These are phyloP conservation scores for Halophytophthora batemanensis DNA, from an alignment of 352 stramenopile genomes.

Conservation along the genomic window DNA sequence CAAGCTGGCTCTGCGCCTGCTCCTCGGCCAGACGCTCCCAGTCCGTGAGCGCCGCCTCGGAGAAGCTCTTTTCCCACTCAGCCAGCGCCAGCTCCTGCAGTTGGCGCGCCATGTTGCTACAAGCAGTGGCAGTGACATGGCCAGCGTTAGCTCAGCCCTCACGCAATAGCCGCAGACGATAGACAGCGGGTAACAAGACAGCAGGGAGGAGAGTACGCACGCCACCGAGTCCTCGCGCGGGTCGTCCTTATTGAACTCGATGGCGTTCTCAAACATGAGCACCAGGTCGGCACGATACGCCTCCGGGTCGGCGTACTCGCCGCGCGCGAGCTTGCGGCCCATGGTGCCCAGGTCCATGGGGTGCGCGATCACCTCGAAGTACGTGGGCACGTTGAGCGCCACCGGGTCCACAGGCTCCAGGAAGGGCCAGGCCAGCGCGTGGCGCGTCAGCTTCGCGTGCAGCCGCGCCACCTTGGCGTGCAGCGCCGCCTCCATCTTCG, in stretches of 20 bases:
- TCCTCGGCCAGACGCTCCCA: conserved; percentile 56
- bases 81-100: conserved; percentile 46
- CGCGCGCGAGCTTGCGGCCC: conserved; percentile 62
- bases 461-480: conserved; percentile 54
- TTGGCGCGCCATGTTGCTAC: conserved; percentile 58
- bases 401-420: conserved; percentile 94
- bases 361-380: conserved; percentile 92
- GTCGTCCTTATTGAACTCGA: conserved; percentile 86
- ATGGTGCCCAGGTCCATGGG: conserved; percentile 98
- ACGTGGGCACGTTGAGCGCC: conserved; percentile 90
- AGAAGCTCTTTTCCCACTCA: conserved; percentile 60
- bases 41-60: conserved; percentile 57
- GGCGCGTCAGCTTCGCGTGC: conserved; percentile 59
- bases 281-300: conserved; percentile 69
- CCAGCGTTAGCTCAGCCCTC: background rate
- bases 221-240: conserved; percentile 69
- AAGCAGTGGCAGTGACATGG: background rate
- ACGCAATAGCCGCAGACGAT: background rate
- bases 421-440: conserved; percentile 87
- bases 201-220: conserved; percentile 20
- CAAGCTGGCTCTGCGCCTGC: conserved; percentile 47
- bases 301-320: conserved; percentile 49
- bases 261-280: conserved; percentile 85
- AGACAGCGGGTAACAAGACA: too few relatives aligned
- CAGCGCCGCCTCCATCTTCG: conserved; percentile 44